phyloP scores from a whole-genome alignment of 805 yeast genomes.

The Kazachstania bromeliacearum region DNA sequence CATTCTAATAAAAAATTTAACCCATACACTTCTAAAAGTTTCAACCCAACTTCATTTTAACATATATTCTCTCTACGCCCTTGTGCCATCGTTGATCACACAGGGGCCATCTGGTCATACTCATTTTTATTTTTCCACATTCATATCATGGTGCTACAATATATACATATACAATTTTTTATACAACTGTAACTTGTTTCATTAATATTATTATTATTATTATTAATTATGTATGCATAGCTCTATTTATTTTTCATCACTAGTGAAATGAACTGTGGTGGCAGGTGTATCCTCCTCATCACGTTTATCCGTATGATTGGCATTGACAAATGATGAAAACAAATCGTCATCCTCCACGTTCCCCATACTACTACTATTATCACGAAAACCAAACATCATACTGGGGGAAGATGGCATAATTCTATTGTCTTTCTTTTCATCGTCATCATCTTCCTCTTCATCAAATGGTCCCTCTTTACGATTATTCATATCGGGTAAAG shows the following conservation, averaged over 20 bases:
- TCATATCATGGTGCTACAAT: no score
- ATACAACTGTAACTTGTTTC: no score
- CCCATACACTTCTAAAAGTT: conserved; percentile 57
- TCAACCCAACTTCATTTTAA: conserved; percentile 40
- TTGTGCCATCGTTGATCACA: no score
- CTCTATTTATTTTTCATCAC: conserved; percentile 5
- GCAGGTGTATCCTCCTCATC: conserved; percentile 19
- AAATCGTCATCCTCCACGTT: conserved; percentile 16
- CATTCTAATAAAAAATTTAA: no score
- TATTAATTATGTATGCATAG: conserved; percentile 1
- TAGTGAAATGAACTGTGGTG: conserved; percentile 15
- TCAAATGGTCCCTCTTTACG: conserved; percentile 6
- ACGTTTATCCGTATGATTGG: conserved; percentile 8
- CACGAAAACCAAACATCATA: conserved; percentile 21
- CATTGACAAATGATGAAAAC: conserved; percentile 18
- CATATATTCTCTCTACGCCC: background rate
- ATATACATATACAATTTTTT: no score
- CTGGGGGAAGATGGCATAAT: conserved; percentile 29
- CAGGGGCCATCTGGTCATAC: no score
- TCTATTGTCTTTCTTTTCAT: conserved; percentile 18
- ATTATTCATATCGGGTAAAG: conserved; percentile 1
- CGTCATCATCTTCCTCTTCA: conserved; percentile 16
- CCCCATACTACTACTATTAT: background rate
- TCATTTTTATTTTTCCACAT: no score
- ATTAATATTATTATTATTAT: background rate